phyloP scores from a whole-genome alignment of 768 basidiomycete species.

The Kwoniella heveanensis region DNA sequence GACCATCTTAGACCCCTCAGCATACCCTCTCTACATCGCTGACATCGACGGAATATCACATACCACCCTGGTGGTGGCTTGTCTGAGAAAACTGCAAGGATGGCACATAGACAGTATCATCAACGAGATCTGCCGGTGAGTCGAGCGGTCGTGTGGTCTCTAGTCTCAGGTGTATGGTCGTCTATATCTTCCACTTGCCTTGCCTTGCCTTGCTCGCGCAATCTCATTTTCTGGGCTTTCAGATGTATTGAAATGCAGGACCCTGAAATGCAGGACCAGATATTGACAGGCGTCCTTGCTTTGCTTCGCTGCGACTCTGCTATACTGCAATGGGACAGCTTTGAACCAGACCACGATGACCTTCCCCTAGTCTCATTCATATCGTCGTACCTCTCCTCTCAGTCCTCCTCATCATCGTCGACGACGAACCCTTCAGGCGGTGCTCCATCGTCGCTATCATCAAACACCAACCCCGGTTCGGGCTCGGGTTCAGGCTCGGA shows the following conservation, averaged over 20 bases:
- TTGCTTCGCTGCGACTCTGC: too few relatives aligned
- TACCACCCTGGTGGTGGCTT: slow-evolving; percentile 44
- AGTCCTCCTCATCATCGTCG: slow-evolving; percentile 7
- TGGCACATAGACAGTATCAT: slow-evolving; percentile 46
- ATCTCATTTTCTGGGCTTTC: too few relatives aligned
- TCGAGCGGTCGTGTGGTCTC: not conserved
- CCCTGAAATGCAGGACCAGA: too few relatives aligned
- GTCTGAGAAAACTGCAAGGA: slow-evolving; percentile 48
- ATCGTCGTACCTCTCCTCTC: slow-evolving; percentile 28
- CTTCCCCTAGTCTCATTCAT: slow-evolving; percentile 43
- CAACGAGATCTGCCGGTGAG: slow-evolving; percentile 42
- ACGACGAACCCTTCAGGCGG: not conserved
- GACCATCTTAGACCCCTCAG: slow-evolving; percentile 36
- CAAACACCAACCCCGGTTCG: not conserved
- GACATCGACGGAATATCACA: slow-evolving; percentile 51
- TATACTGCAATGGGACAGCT: slow-evolving; percentile 20
- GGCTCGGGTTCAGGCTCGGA: not conserved
- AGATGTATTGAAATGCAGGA: too few relatives aligned
- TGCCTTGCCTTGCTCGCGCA: too few relatives aligned
- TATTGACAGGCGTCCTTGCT: too few relatives aligned
- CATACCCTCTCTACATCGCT: slow-evolving; percentile 48
- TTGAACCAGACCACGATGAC: slow-evolving; percentile 49
- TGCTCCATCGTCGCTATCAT: not conserved
- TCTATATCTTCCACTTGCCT: too few relatives aligned
- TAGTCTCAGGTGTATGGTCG: too few relatives aligned